Conservation (phyloP, 148 eudicot species). For the Rhododendron henanense region DNA sequence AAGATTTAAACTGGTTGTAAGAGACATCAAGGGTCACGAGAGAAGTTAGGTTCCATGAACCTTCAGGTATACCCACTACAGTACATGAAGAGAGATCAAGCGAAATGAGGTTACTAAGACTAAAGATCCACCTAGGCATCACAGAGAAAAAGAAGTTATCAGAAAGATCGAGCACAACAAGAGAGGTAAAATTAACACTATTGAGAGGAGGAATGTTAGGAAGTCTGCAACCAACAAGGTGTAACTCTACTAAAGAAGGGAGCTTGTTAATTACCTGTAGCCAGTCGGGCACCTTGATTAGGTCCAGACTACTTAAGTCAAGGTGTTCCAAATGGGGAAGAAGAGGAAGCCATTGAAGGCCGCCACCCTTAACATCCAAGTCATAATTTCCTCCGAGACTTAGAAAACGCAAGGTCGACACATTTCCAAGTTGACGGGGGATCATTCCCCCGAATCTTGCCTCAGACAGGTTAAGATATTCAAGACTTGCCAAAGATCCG, state of each 20-base stretch:
- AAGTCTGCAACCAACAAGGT: not conserved
- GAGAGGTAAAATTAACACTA: not conserved
- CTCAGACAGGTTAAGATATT: not conserved
- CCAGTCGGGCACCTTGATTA: not conserved
- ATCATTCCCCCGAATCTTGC: not conserved
- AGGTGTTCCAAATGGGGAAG: not conserved
- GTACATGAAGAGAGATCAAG: too few relatives aligned
- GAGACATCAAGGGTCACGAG: not conserved
- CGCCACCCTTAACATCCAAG: not conserved
- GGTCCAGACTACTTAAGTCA: not conserved
- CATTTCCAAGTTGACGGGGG: not conserved
- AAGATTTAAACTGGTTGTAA: not conserved
- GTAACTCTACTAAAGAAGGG: not conserved
- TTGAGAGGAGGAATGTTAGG: not conserved
- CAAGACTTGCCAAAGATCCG: not conserved
- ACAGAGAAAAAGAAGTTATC: not conserved
- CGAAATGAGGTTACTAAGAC: not conserved
- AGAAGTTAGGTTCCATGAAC: not conserved
- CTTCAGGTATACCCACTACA: not conserved
- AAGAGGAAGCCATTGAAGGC: slow-evolving; percentile 2
- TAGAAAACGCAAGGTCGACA: not conserved
- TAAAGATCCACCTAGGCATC: not conserved
- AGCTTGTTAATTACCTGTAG: not conserved
- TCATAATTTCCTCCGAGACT: not conserved
- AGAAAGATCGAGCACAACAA: not conserved